A percentile compares a stretch with the other conserved stretches of the same genome.
phyloP scores from a whole-genome alignment of 164 flowering plant genomes.

The Sextonia rubra region DNA sequence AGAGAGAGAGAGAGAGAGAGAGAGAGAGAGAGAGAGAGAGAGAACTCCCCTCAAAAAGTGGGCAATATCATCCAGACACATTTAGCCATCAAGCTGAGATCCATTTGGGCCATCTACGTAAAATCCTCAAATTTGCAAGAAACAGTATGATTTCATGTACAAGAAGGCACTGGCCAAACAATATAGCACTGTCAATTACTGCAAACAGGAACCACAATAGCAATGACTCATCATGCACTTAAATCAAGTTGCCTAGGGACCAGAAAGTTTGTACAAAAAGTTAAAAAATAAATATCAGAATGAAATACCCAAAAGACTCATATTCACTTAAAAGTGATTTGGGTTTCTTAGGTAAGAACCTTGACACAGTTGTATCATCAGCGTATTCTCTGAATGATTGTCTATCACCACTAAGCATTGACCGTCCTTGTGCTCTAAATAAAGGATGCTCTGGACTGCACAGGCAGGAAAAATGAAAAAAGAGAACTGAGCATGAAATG shows the following conservation, averaged over 20 bases:
- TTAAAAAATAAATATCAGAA: background rate
- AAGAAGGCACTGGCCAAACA: background rate
- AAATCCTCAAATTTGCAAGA: background rate
- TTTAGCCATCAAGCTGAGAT: background rate
- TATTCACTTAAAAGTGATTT: background rate
- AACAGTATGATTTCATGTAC: background rate
- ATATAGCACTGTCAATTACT: background rate
- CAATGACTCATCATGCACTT: background rate
- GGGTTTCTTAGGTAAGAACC: slow-evolving; percentile 37
- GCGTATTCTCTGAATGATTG: slow-evolving; percentile 59
- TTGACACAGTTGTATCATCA: slow-evolving; percentile 61
- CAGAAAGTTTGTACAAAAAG: background rate
- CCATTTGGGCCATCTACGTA: background rate
- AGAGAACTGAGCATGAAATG: background rate
- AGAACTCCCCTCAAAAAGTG: background rate
- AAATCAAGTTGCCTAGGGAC: background rate
- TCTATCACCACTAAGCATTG: slow-evolving; percentile 88
- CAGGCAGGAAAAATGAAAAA: slow-evolving; percentile 2
- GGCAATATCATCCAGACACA: background rate
- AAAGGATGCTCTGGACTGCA: slow-evolving; percentile 98
- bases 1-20: too few species aligned
- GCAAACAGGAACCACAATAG: background rate
- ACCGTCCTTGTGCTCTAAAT: slow-evolving; percentile 70
- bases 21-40: too few species aligned
- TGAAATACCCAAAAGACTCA: background rate